Evolutionary conservation across 2,329 filamentous ascomycete genomes (phyloP), one percentile per base, ranked within the genome.

Genomic region (Hansfordia pulvinata): DNA sequence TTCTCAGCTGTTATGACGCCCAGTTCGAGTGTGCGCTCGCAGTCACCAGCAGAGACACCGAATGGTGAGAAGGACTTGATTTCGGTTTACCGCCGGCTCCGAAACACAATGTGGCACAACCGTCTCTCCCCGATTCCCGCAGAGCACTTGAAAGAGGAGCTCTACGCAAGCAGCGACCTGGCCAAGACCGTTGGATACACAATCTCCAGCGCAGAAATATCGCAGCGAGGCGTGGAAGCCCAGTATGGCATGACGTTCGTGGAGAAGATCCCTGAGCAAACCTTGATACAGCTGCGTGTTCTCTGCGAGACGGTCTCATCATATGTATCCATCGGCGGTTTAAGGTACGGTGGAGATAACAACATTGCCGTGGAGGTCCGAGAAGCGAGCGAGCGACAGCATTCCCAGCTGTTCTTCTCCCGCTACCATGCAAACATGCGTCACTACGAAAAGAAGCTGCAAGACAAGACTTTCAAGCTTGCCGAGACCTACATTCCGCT

Each of bases 171-270:
- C 30, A 74, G 80, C 39, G 64, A 66, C 2, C 51, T 85, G 8
- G 67, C 74, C 10, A 63, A 64, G 31, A 61, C 73, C 2, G 72
- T 94, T 10, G 88, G 83, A 2, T 84, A 76, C 46, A 88, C 86
- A 1, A 85, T 98, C 31, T 77, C 85, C 7, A 76, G 85, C 0
- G 75, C 82, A 4, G 90, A 98, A 53, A 93, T 96, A 37, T 77
- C 86, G 35, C 85, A 94, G 48, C 78, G 90, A 40, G 90, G 90
- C 6, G 62, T 84, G 4, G 79, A 83, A 39, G 73, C 75, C 13
- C 70, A 79, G 36, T 67, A 70, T 24, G 77, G 81, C 28, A 64
- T 73, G 49, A 88, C 79, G 5, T 56, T 96, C 23, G 53, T 96
- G 12, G 79, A 88, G 37, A 85, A 77, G 42, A 78, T 96, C 27